Percentiles rank a stretch among this genome's conserved stretches.
phyloP scores from a whole-genome alignment of 148 eudicot species.

The Suaeda aralocaspica region DNA sequence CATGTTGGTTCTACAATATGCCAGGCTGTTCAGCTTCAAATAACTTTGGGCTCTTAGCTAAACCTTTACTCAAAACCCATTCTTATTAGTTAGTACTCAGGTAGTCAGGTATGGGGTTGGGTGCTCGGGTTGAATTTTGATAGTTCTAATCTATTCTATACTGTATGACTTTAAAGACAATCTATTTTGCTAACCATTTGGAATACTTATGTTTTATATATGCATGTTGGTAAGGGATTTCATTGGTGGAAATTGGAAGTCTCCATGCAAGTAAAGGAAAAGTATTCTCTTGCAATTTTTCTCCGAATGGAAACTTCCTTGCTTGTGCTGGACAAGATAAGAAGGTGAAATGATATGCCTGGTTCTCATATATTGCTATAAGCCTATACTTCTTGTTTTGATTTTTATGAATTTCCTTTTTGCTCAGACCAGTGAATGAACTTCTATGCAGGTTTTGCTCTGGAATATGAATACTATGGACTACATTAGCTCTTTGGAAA shows the following conservation, averaged over 20 bases:
- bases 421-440: background rate
- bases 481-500: slow-evolving; percentile 10
- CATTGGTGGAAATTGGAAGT: slow-evolving; percentile 23
- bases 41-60: too few species aligned
- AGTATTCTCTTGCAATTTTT: slow-evolving; percentile 46
- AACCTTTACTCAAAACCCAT: too few species aligned
- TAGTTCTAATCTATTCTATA: too few species aligned
- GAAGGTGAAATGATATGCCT: slow-evolving; percentile 32
- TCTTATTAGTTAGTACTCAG: too few species aligned
- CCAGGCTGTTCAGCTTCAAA: too few species aligned
- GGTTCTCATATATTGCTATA: background rate
- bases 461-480: slow-evolving; percentile 27
- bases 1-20: too few species aligned
- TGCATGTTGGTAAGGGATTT: slow-evolving; percentile 17
- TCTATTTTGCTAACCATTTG: background rate
- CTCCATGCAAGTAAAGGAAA: slow-evolving; percentile 30
- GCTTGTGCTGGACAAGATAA: slow-evolving; percentile 56
- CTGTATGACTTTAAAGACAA: background rate
- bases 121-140: background rate
- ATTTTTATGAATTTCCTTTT: background rate
- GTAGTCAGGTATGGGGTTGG: too few species aligned
- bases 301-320: slow-evolving; percentile 39
- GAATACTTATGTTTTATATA: background rate
- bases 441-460: slow-evolving; percentile 30
- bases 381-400: too few species aligned